These are phyloP conservation scores for Cochlearia excelsa DNA, from an alignment of 345 rosid genomes.

Conservation along the genomic window DNA sequence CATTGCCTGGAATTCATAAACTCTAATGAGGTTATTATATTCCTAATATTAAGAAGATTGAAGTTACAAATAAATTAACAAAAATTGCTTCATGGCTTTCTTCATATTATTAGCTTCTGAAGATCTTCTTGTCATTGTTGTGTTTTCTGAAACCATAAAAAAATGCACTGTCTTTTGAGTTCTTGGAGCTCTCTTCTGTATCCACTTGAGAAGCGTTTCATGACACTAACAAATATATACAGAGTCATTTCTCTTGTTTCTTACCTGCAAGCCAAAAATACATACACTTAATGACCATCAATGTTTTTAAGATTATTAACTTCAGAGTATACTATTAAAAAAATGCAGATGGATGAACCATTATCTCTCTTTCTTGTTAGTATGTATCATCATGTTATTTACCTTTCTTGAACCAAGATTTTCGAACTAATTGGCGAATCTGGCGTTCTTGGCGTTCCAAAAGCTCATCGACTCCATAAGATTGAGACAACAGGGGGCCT, in stretches of 20 bases:
- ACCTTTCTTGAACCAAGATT: conserved; percentile 95
- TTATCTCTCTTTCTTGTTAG: neutral
- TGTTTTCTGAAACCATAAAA: conserved; percentile 10
- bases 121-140: conserved; percentile 4
- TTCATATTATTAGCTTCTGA: conserved; percentile 13
- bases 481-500: conserved; percentile 79
- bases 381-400: conserved; percentile 19
- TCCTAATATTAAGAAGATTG: neutral
- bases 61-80: conserved; percentile 1
- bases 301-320: conserved; percentile 7
- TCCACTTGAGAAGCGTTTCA: conserved; percentile 24
- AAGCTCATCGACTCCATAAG: conserved; percentile 81
- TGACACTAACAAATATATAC: conserved; percentile 18
- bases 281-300: conserved; percentile 17
- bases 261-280: conserved; percentile 43
- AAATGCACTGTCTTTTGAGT: conserved; percentile 12
- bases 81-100: conserved; percentile 18
- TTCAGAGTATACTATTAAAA: neutral
- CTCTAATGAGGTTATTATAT: neutral
- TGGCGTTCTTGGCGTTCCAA: conserved; percentile 77
- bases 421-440: conserved; percentile 84
- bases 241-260: conserved; percentile 51
- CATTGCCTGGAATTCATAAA: conserved; percentile 15
- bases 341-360: neutral
- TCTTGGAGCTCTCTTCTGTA: conserved; percentile 15